A percentile compares a stretch with the other conserved stretches of the same genome.
Conservation (phyloP, 75 land plant species). For the Sequoia sempervirens region DNA sequence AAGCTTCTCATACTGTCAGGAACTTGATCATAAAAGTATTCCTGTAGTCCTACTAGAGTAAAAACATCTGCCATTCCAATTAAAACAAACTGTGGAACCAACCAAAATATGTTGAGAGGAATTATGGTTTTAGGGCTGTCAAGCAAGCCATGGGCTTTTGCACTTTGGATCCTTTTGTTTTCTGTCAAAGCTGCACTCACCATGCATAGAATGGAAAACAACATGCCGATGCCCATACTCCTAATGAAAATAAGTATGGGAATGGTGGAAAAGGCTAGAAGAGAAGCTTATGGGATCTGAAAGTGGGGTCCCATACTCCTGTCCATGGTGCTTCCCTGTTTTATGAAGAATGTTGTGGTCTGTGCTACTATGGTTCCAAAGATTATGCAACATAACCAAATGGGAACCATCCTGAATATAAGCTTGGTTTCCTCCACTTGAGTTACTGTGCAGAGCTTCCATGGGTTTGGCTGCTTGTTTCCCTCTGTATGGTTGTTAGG, state of each 20-base stretch:
- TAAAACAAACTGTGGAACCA: too few species aligned
- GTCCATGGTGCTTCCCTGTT: slow-evolving; percentile 36
- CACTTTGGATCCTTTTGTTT: too few species aligned
- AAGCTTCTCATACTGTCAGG: slow-evolving; percentile 45
- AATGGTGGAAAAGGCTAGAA: slow-evolving; percentile 14
- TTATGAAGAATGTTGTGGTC: slow-evolving; percentile 13
- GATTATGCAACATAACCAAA: slow-evolving; percentile 24
- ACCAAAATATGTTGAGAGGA: too few species aligned
- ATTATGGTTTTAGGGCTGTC: too few species aligned
- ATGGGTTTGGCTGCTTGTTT: slow-evolving; percentile 4
- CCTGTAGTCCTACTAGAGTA: too few species aligned
- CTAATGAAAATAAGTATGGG: slow-evolving; percentile 8
- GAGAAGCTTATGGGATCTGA: slow-evolving; percentile 26
- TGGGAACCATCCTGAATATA: slow-evolving; percentile 31
- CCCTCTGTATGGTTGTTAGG: not conserved
- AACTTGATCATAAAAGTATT: slow-evolving; percentile 33
- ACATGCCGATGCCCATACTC: too few species aligned
- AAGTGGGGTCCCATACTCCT: slow-evolving; percentile 23
- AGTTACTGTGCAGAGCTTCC: slow-evolving; percentile 46
- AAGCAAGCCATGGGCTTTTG: too few species aligned
- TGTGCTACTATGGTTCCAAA: slow-evolving; percentile 12
- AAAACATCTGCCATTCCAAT: too few species aligned
- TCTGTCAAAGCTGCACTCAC: too few species aligned
- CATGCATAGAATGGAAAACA: too few species aligned
- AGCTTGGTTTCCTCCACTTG: slow-evolving; percentile 47